A percentile compares a stretch with the other conserved stretches of the same genome.
phyloP scores from a whole-genome alignment of 768 basidiomycete species.

The Tulasnella sp. region DNA sequence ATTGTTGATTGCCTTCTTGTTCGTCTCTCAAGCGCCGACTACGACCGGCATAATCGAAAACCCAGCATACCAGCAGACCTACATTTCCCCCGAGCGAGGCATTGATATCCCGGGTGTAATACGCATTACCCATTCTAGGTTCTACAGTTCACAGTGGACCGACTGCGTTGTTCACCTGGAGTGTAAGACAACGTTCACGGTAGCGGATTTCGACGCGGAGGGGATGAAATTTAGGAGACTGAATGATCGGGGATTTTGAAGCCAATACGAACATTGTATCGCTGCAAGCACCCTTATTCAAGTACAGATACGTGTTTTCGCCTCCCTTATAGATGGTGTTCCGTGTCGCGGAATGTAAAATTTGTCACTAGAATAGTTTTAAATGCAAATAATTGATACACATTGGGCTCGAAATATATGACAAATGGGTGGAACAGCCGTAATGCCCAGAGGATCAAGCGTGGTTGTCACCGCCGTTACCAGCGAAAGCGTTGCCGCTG shows the following conservation, averaged over 20 bases:
- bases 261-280: too few species aligned
- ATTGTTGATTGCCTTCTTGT: background rate
- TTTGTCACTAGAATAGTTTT: background rate
- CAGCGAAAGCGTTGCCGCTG: too few species aligned
- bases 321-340: too few species aligned
- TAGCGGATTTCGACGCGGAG: background rate
- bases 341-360: too few species aligned
- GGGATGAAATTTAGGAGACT: background rate
- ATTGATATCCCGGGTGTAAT: background rate
- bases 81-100: background rate
- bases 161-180: background rate
- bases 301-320: background rate
- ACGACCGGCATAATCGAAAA: background rate
- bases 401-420: background rate
- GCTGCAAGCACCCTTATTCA: too few species aligned
- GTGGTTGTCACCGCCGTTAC: too few species aligned
- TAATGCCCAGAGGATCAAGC: background rate
- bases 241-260: background rate
- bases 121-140: background rate
- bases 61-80: background rate
- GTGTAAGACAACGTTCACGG: background rate
- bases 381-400: background rate
- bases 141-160: background rate
- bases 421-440: slow-evolving; percentile 1
- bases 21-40: background rate